Conservation (phyloP, 2,329 filamentous ascomycete species). For the Penicillium brevicompactum region DNA sequence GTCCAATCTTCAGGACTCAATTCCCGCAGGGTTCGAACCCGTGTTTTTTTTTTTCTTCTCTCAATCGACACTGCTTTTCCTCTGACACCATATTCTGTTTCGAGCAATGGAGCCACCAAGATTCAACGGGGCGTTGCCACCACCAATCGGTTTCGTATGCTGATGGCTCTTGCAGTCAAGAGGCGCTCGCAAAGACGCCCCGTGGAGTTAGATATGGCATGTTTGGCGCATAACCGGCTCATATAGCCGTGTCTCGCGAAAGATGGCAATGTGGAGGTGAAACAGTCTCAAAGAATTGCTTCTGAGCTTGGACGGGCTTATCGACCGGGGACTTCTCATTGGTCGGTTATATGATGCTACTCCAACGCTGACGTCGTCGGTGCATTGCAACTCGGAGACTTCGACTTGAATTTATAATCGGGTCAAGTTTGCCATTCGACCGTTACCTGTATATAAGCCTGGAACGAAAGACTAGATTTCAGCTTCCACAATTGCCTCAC, state of each 20-base stretch:
- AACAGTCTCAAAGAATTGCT: background rate
- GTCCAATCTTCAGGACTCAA: too few species aligned
- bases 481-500: too few species aligned
- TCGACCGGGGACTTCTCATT: background rate
- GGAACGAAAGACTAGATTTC: too few species aligned
- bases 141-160: too few species aligned
- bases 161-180: too few species aligned
- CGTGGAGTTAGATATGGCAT: background rate
- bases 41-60: too few species aligned
- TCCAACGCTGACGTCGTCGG: slow-evolving; percentile 7
- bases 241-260: background rate
- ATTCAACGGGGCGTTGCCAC: too few species aligned
- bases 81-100: too few species aligned
- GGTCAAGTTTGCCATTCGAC: background rate
- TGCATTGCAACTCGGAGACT: background rate
- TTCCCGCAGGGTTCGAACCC: too few species aligned
- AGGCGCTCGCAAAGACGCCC: background rate
- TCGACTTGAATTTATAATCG: slow-evolving; percentile 9
- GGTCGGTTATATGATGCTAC: background rate
- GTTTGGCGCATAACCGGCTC: background rate
- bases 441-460: too few species aligned
- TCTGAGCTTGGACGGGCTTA: background rate
- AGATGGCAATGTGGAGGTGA: background rate
- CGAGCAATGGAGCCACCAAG: too few species aligned
- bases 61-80: too few species aligned